Percentiles rank a stretch among this genome's conserved stretches.
These are phyloP conservation scores for Senecio squalidus DNA, from an alignment of 140 eudicot species.

Conservation along the genomic window DNA sequence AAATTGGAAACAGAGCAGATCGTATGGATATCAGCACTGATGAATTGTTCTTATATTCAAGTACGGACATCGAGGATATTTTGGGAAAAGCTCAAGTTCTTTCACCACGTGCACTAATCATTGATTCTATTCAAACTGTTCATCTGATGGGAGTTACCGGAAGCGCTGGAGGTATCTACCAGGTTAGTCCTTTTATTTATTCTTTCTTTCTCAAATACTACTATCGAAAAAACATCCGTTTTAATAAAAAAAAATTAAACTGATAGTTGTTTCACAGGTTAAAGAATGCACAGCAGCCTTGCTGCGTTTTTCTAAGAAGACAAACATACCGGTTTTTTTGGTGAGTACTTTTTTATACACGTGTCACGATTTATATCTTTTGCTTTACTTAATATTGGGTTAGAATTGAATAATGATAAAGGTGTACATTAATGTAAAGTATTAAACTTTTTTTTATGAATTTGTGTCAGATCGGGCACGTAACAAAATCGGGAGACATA, in stretches of 20 bases:
- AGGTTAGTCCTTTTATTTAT: constrained; percentile 41
- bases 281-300: constrained; percentile 95
- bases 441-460: too few relatives aligned
- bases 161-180: constrained; percentile 76
- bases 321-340: constrained; percentile 82
- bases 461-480: constrained; percentile 77
- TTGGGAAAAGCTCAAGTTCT: constrained; percentile 57
- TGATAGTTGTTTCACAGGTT: constrained; percentile 45
- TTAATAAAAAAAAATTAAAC: neutral
- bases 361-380: neutral
- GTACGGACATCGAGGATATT: constrained; percentile 93
- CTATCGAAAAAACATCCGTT: constrained; percentile 8
- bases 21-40: constrained; percentile 70
- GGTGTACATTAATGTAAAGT: too few relatives aligned
- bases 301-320: constrained; percentile 82
- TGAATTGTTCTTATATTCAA: constrained; percentile 68
- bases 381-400: too few relatives aligned
- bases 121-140: constrained; percentile 92
- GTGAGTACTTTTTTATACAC: constrained; percentile 44
- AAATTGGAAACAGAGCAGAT: constrained; percentile 90
- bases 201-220: neutral
- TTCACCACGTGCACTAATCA: constrained; percentile 62
- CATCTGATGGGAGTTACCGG: constrained; percentile 77
- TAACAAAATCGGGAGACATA: constrained; percentile 93
- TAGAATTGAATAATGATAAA: too few relatives aligned